A percentile compares a stretch with the other conserved stretches of the same genome.
These are phyloP conservation scores for Tulasnella sp. DNA, from an alignment of 768 basidiomycete species.

Conservation along the genomic window DNA sequence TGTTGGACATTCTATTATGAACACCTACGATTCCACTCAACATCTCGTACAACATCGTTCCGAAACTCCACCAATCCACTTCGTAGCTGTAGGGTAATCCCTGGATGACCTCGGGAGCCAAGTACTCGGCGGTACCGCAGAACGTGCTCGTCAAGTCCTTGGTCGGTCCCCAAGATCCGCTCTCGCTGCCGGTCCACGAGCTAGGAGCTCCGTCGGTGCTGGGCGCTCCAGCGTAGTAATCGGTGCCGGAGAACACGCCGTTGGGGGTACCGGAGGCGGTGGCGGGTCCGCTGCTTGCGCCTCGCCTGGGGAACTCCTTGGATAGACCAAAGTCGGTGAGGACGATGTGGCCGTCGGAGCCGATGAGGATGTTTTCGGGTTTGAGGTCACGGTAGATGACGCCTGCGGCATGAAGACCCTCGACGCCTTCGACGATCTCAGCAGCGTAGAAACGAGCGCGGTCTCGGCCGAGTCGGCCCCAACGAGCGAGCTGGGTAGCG, in stretches of 20 bases:
- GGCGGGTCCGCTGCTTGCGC: too few species aligned
- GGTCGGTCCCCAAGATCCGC: too few species aligned
- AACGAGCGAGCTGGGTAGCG: conserved; percentile 93
- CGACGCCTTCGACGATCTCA: conserved; percentile 94
- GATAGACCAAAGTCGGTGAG: conserved; percentile 96
- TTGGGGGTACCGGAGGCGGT: too few species aligned
- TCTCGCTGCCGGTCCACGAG: too few species aligned
- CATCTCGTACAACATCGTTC: conserved; percentile 98
- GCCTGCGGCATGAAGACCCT: conserved; percentile 87
- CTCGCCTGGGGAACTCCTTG: conserved; percentile 67
- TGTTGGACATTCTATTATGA: too few species aligned
- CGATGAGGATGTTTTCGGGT: conserved; percentile 95
- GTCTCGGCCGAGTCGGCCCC: conserved; percentile 90
- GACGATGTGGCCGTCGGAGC: conserved; percentile 90
- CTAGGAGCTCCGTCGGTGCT: too few species aligned
- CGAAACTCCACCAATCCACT: conserved; percentile 98
- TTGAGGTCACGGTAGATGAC: conserved; percentile 98
- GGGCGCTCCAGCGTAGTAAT: too few species aligned
- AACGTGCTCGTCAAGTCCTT: conserved; percentile 77
- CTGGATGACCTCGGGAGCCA: conserved; percentile 95
- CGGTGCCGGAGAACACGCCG: too few species aligned
- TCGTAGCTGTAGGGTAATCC: conserved; percentile 87
- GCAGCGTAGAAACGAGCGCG: conserved; percentile 95
- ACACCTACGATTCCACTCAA: conserved; percentile 93
- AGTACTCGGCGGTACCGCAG: conserved; percentile 94